Evolutionary conservation across 106 monocot genomes (phyloP).

Genomic region (Narthecium ossifragum): DNA sequence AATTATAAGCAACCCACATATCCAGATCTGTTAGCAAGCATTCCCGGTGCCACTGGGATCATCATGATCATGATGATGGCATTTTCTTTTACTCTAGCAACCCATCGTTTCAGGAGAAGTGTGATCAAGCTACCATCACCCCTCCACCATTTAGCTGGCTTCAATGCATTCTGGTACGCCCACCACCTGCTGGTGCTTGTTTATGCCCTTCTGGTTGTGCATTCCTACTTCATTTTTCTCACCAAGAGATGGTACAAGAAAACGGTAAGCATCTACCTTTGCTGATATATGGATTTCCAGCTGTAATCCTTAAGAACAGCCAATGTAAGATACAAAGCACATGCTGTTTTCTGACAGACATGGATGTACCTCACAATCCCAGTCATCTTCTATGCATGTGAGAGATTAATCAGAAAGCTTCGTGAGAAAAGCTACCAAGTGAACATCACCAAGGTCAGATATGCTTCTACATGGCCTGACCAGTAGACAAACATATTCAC

Average conservation of each 20-base stretch:
- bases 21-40: constrained; percentile 34
- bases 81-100: constrained; percentile 83
- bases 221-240: constrained; percentile 80
- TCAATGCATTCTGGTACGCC: constrained; percentile 98
- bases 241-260: constrained; percentile 84
- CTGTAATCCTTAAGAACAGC: too few species aligned
- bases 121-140: constrained; percentile 80
- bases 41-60: constrained; percentile 70
- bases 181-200: constrained; percentile 75
- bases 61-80: constrained; percentile 81
- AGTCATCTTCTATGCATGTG: constrained; percentile 60
- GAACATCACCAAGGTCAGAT: constrained; percentile 64
- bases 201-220: constrained; percentile 65
- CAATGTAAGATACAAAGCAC: too few species aligned
- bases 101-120: constrained; percentile 75
- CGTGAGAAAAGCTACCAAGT: constrained; percentile 66
- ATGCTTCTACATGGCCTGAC: background rate
- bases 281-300: too few species aligned
- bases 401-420: constrained; percentile 66
- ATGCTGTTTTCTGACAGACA: constrained; percentile 68
- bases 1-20: constrained; percentile 78
- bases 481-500: too few species aligned
- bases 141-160: constrained; percentile 75
- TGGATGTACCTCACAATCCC: constrained; percentile 91
- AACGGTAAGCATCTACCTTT: constrained; percentile 80